These are phyloP conservation scores for Codiaeum variegatum DNA, from an alignment of 441 rosid species.

Conservation along the genomic window DNA sequence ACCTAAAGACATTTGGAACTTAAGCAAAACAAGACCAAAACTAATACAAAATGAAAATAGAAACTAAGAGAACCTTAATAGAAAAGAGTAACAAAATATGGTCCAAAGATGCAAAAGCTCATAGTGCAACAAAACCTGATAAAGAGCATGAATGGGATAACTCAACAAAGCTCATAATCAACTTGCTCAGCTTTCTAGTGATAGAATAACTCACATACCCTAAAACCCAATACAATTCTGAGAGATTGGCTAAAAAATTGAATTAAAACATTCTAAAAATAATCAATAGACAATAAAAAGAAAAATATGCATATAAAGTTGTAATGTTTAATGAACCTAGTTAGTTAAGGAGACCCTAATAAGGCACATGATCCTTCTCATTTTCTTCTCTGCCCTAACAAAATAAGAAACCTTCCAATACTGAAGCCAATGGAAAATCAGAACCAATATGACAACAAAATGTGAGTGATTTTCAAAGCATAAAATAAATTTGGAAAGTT, in stretches of 20 bases:
- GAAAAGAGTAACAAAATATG: too few species aligned
- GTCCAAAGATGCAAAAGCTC: too few species aligned
- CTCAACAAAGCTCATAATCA: too few species aligned
- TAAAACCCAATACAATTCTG: conserved; percentile 24
- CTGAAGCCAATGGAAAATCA: conserved; percentile 32
- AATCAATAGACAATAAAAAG: neutral
- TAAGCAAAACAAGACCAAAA: too few species aligned
- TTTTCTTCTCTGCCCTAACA: conserved; percentile 95
- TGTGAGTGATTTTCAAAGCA: conserved; percentile 4
- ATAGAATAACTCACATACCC: conserved; percentile 93
- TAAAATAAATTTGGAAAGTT: too few species aligned
- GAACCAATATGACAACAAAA: conserved; percentile 17
- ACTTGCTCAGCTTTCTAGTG: conserved; percentile 88
- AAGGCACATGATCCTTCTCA: conserved; percentile 91
- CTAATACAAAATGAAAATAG: too few species aligned
- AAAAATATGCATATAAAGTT: neutral
- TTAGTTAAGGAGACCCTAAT: conserved; percentile 96
- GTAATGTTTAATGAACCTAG: conserved; percentile 15
- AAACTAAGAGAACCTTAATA: too few species aligned
- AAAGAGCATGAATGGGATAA: too few species aligned
- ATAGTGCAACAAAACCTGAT: too few species aligned
- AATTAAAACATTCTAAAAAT: neutral
- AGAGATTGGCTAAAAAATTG: neutral
- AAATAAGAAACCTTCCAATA: conserved; percentile 90
- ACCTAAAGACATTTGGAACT: too few species aligned